Evolutionary conservation across 164 flowering plant genomes (phyloP).

Genomic region (Berberis thunbergii): DNA sequence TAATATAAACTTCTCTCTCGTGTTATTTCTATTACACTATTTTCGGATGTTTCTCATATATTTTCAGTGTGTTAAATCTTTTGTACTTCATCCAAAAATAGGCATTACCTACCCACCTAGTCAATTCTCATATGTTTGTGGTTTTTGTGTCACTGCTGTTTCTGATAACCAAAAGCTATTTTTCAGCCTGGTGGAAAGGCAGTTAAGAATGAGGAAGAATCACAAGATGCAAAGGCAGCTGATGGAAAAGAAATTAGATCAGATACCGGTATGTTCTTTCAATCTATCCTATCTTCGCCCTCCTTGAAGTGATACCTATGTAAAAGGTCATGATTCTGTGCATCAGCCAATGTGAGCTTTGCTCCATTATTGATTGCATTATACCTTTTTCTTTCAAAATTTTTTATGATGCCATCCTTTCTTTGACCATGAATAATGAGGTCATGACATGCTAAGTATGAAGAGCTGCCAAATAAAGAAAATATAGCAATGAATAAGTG

Average conservation of each 20-base stretch:
- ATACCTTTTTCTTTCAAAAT: background rate
- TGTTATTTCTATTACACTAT: background rate
- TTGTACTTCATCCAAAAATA: background rate
- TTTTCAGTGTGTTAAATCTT: background rate
- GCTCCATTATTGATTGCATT: background rate
- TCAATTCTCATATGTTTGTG: background rate
- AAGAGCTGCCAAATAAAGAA: no score
- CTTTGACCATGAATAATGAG: background rate
- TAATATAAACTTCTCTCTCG: background rate
- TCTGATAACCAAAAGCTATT: background rate
- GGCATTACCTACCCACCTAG: background rate
- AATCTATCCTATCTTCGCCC: background rate
- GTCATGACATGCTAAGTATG: no score
- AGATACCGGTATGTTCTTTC: slow-evolving; percentile 31
- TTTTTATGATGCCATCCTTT: background rate
- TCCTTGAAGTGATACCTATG: background rate
- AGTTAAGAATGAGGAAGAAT: slow-evolving; percentile 28
- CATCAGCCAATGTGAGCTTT: background rate
- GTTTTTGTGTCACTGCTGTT: background rate
- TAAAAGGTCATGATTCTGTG: no score
- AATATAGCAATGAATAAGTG: no score
- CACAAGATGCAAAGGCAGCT: slow-evolving; percentile 20
- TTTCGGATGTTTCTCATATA: background rate
- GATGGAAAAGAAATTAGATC: slow-evolving; percentile 21
- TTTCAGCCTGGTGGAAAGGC: slow-evolving; percentile 49